Base-by-base conservation (phyloP, 768 basidiomycete species). In the Lepiota venenata region DNA sequence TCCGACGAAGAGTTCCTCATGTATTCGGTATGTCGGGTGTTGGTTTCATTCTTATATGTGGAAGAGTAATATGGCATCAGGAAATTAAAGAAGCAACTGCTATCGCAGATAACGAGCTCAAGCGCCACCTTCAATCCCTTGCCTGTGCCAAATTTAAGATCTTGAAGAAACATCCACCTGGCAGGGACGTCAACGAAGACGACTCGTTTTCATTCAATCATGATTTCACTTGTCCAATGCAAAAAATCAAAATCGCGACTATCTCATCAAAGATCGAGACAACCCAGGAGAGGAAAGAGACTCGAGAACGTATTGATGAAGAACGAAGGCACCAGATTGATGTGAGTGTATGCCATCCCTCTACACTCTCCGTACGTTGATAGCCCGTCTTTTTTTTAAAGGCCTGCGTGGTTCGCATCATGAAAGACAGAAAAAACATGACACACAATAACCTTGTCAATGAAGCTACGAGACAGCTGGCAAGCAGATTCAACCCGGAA, bases 341-440 rank as follows among this genome's bases (percentile, higher is more conserved):
- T 75, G 96, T 93, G 57, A 50, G 82, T 70, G 38, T 21, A 35
- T 32, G 32, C 32, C 6, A 32, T 32, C 76, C 66, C 18, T 7
- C n/a, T 29, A n/a, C 11, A n/a, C 35, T 40, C n/a, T 47, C 39
- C 25, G 15, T 29, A 56, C 41, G 58, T 32, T 44, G 15, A 18
- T 56, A 36, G 41, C 27, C 29, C 25, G 46, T 47, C 40, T 32
- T 18, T 47, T 42, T n/a, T 45, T n/a, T n/a, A 2, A 25, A 99
- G 95, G 97, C 97, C 1, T 98, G 93, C 64, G 88, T 98, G 58
- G 97, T 99, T 21, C 86, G 97, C 29, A 85, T 98, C 25, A 98
- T 99, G 96, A 98, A 98, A 72, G 87, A 93, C 65, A 76, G 94
- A 52, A 98, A 98, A 66, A 80, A 82, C 50, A 86, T 98, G 84